phyloP scores from a whole-genome alignment of 768 basidiomycete species.

The Collybia sordida region DNA sequence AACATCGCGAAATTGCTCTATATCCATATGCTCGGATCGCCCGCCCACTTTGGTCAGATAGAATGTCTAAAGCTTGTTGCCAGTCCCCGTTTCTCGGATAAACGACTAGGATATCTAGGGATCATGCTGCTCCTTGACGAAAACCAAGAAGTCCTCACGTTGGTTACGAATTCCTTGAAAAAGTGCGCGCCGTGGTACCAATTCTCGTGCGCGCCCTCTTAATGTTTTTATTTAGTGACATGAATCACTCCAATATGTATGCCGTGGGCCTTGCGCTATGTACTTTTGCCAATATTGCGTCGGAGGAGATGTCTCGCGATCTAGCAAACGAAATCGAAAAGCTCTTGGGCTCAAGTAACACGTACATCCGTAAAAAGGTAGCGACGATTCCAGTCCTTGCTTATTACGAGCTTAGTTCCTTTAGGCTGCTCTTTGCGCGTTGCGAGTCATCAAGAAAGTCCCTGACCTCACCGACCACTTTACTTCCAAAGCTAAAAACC shows the following conservation, averaged over 20 bases:
- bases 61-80: constrained; percentile 95
- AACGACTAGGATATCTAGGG: constrained; percentile 92
- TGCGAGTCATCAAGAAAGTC: constrained; percentile 92
- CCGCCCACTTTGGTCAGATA: constrained; percentile 99
- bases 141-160: constrained; percentile 94
- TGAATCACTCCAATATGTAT: constrained; percentile 99
- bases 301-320: constrained; percentile 99
- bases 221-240: constrained; percentile 61
- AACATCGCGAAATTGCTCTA: constrained; percentile 98
- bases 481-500: constrained; percentile 79
- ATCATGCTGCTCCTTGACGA: constrained; percentile 98
- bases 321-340: constrained; percentile 98
- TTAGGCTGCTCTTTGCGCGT: constrained; percentile 92
- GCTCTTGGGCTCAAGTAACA: constrained; percentile 93
- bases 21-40: constrained; percentile 98
- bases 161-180: constrained; percentile 98
- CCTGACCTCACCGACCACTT: constrained; percentile 96
- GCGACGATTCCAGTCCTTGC: not conserved
- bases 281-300: constrained; percentile 98
- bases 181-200: constrained; percentile 59
- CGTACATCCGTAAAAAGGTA: constrained; percentile 99
- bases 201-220: not conserved
- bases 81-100: constrained; percentile 94
- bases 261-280: constrained; percentile 95
- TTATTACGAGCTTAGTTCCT: constrained; percentile 4